Conservation (phyloP, 441 rosid genomes). For the Daphne laureola region DNA sequence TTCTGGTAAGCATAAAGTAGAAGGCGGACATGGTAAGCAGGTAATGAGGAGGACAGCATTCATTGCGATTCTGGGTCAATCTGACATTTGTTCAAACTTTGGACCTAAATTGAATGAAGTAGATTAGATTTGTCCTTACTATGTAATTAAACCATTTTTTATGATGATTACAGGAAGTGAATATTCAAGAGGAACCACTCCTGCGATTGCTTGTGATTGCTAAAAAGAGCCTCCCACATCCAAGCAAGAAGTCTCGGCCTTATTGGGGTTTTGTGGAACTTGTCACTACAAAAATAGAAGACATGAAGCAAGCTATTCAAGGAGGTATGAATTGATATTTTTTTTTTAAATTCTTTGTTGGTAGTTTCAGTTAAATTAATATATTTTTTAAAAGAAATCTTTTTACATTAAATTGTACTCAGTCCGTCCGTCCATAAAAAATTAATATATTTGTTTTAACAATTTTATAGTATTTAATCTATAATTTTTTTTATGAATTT, state of each 20-base stretch:
- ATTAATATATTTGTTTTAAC: too few species aligned
- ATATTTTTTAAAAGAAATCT: too few species aligned
- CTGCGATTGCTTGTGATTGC: constrained; percentile 61
- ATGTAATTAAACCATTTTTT: background rate
- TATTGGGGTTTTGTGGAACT: constrained; percentile 74
- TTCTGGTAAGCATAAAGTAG: constrained; percentile 13
- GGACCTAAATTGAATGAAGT: background rate
- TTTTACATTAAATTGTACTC: too few species aligned
- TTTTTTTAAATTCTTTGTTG: too few species aligned
- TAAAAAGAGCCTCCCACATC: constrained; percentile 59
- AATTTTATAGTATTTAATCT: too few species aligned
- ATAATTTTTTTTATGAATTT: too few species aligned
- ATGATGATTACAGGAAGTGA: constrained; percentile 29
- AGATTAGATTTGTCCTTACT: background rate
- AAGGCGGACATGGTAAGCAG: constrained; percentile 58
- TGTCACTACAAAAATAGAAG: constrained; percentile 50
- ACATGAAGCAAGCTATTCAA: constrained; percentile 43
- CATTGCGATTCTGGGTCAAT: background rate
- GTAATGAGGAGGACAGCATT: constrained; percentile 20
- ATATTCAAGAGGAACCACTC: constrained; percentile 37
- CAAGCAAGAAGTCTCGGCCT: constrained; percentile 41
- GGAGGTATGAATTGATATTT: too few species aligned
- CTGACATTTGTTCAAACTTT: background rate
- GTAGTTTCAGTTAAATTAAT: too few species aligned
- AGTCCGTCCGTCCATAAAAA: too few species aligned